Base-by-base conservation (phyloP, 306 rosid species). In the Fagus crenata region DNA sequence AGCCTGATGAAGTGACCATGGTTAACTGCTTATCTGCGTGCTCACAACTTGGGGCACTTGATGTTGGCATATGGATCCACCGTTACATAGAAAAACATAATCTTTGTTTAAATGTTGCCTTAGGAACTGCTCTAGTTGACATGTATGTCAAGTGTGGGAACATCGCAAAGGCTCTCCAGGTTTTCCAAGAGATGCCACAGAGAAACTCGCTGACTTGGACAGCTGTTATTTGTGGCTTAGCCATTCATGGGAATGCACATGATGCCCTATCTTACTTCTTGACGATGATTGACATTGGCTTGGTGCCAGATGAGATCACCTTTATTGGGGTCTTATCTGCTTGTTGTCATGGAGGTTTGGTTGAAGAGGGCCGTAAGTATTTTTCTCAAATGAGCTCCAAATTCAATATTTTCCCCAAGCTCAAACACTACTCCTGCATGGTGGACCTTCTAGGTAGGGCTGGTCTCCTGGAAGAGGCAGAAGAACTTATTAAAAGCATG, bases 141-240 rank as follows among this genome's bases (percentile, higher is more conserved):
- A 91, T 91, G 98, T 93, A 90, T 81, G 86, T 91, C 51, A 91
- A 93, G 84, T 88, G 97, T 65, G 97, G 98, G 82, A 89, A 86
- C 84, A 88, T 90, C 75, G 74, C 68, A 72, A 88, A 77, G 84
- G 96, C 97, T 73, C 77, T 91, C 69, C 86, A 85, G 84, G 89
- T 90, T 78, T 93, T 93, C 53, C 53, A 53, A 41, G 87, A 91
- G 78, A 82, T 90, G 90, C 89, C 88, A 37, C 89, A 81, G 80
- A 82, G 84, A 75, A 93, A 93, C 78, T 81, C 91, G 53, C 70
- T 93, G 84, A 93, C 96, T 70, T 91, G 98, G 98, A 93, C 93
- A 53, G 89, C 98, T 71, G 79, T 91, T 49, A 91, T 93, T 74
- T 84, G 89, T 71, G 96, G 97, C 59, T 75, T 93, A 79, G 93